A percentile compares a stretch with the other conserved stretches of the same genome.
Conservation (phyloP, 2,329 filamentous ascomycete genomes). For the Stagonosporopsis vannaccii region DNA sequence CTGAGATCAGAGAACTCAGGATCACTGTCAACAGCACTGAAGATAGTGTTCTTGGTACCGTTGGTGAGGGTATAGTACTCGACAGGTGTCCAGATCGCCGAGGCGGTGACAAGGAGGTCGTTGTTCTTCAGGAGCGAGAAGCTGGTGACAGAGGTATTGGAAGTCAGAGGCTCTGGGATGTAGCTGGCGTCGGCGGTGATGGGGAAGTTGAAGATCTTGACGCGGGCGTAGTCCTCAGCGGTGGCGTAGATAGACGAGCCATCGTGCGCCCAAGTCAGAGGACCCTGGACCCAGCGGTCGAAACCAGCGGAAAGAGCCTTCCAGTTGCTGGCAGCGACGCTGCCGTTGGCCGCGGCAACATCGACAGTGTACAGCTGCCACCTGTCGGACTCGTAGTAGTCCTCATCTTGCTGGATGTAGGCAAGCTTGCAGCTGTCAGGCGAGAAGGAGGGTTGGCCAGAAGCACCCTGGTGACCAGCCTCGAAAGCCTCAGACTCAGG, state of each 20-base stretch:
- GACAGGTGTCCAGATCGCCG: constrained; percentile 41
- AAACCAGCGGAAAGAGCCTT: constrained; percentile 38
- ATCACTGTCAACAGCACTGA: constrained; percentile 69
- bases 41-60: constrained; percentile 52
- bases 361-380: constrained; percentile 56
- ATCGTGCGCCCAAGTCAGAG: constrained; percentile 43
- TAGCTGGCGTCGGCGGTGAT: constrained; percentile 63
- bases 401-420: constrained; percentile 76
- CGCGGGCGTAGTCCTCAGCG: constrained; percentile 45
- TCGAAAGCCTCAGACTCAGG: constrained; percentile 35
- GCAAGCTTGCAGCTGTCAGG: constrained; percentile 73
- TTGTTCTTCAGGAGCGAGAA: constrained; percentile 67
- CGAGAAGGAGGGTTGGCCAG: constrained; percentile 74
- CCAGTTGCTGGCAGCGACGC: constrained; percentile 40
- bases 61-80: constrained; percentile 41
- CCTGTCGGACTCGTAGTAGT: constrained; percentile 81
- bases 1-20: constrained; percentile 72
- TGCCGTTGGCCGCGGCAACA: constrained; percentile 28
- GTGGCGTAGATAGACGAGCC: constrained; percentile 42
- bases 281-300: constrained; percentile 40
- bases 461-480: constrained; percentile 68
- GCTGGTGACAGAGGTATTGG: constrained; percentile 46
- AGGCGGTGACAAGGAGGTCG: constrained; percentile 54
- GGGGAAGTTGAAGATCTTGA: constrained; percentile 67
- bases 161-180: constrained; percentile 52